A percentile compares a stretch with the other conserved stretches of the same genome.
Evolutionary conservation across 2,329 filamentous ascomycete genomes (phyloP).

Genomic region (Nectriaceae sp.): DNA sequence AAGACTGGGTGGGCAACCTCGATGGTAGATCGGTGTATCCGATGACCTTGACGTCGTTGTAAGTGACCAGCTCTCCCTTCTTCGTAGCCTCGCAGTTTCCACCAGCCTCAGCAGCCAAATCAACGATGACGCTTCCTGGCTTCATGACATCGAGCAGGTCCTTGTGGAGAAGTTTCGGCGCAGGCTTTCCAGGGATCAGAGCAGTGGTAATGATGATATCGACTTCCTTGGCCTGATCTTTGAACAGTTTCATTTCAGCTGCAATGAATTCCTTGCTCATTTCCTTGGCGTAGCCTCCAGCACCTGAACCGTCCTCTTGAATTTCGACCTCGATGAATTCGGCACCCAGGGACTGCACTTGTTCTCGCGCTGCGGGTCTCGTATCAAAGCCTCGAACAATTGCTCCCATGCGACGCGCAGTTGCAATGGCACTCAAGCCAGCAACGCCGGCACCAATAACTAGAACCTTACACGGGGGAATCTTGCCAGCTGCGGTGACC

Average conservation of each 20-base stretch:
- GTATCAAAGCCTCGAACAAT: conserved; percentile 92
- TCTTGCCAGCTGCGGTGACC: conserved; percentile 86
- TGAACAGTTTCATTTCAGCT: conserved; percentile 90
- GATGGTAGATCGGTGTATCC: conserved; percentile 89
- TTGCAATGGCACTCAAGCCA: conserved; percentile 84
- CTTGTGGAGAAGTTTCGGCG: conserved; percentile 82
- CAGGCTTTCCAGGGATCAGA: conserved; percentile 82
- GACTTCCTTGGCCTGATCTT: conserved; percentile 82
- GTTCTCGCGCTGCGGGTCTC: conserved; percentile 82
- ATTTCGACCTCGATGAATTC: conserved; percentile 89
- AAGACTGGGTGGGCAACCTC: conserved; percentile 83
- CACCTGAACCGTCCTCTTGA: conserved; percentile 79
- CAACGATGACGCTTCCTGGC: conserved; percentile 84
- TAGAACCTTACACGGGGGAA: conserved; percentile 86
- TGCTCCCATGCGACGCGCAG: conserved; percentile 81
- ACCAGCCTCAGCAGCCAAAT: conserved; percentile 84
- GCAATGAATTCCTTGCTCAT: conserved; percentile 95
- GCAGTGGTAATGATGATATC: conserved; percentile 93
- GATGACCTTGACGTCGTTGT: conserved; percentile 82
- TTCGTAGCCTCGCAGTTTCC: conserved; percentile 85
- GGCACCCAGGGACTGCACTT: conserved; percentile 86
- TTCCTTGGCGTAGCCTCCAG: conserved; percentile 87
- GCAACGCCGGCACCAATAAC: conserved; percentile 91
- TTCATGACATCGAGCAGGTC: conserved; percentile 83
- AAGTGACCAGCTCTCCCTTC: conserved; percentile 67